These are phyloP conservation scores for Plicaturopsis crispa DNA, from an alignment of 768 basidiomycete species.

Conservation along the genomic window DNA sequence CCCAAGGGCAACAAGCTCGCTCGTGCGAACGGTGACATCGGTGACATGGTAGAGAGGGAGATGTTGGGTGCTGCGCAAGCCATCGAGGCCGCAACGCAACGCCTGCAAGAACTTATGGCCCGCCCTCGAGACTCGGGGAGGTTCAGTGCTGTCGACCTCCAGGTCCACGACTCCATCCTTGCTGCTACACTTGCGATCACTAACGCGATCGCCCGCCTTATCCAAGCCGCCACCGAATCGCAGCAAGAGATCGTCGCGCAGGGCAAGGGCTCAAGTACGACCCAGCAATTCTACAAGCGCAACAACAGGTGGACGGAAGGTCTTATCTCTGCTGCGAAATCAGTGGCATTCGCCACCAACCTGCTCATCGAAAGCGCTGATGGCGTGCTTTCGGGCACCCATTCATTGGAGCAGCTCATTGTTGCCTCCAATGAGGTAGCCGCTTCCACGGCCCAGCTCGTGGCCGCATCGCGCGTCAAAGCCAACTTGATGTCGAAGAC, in stretches of 20 bases:
- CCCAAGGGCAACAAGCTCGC: conserved; percentile 74
- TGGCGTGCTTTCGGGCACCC: conserved; percentile 92
- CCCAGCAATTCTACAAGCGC: conserved; percentile 97
- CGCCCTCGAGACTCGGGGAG: conserved; percentile 84
- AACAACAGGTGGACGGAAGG: conserved; percentile 99
- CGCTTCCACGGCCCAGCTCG: conserved; percentile 93
- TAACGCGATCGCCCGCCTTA: conserved; percentile 87
- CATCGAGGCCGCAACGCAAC: conserved; percentile 88
- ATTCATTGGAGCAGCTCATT: conserved; percentile 97
- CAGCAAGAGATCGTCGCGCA: conserved; percentile 97
- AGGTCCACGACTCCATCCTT: conserved; percentile 97
- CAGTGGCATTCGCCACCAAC: conserved; percentile 94
- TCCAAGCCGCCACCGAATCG: conserved; percentile 94
- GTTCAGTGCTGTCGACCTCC: conserved; percentile 85
- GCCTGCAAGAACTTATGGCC: conserved; percentile 85
- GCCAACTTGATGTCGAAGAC: conserved; percentile 98
- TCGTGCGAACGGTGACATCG: conserved; percentile 86
- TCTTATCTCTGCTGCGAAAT: conserved; percentile 94
- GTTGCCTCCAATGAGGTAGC: conserved; percentile 99
- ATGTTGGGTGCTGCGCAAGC: conserved; percentile 91
- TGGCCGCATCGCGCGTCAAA: conserved; percentile 97
- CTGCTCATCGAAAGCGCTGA: conserved; percentile 96
- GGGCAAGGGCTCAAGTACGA: conserved; percentile 87
- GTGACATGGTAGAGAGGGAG: conserved; percentile 93
- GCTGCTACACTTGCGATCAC: conserved; percentile 93